phyloP scores from a whole-genome alignment of 2,329 filamentous ascomycete genomes.

The Fusarium sp. region DNA sequence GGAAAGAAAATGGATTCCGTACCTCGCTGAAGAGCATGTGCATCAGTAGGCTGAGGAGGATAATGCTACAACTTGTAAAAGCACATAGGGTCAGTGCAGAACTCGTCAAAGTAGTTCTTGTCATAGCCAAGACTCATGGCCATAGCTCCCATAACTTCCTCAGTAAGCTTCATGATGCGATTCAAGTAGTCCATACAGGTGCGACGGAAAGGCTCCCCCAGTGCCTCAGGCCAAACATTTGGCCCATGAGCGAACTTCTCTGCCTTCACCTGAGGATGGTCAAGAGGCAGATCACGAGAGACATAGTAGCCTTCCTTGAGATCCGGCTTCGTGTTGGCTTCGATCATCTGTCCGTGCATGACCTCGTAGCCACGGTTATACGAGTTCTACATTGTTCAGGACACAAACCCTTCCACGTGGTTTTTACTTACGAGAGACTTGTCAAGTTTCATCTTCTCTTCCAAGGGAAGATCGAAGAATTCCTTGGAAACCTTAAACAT shows the following conservation, averaged over 20 bases:
- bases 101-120: constrained; percentile 6
- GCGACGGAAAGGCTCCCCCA: constrained; percentile 53
- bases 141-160: constrained; percentile 56
- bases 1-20: too few species aligned
- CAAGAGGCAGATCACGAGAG: constrained; percentile 55
- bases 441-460: constrained; percentile 58
- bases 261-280: constrained; percentile 57
- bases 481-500: constrained; percentile 2
- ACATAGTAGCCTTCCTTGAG: constrained; percentile 58
- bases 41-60: constrained; percentile 55
- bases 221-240: constrained; percentile 58
- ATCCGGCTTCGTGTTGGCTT: constrained; percentile 58
- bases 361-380: constrained; percentile 64
- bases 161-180: constrained; percentile 55
- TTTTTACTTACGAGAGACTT: constrained; percentile 25
- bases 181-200: constrained; percentile 56
- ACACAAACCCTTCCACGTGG: too few species aligned
- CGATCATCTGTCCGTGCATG: constrained; percentile 58
- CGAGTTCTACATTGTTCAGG: constrained; percentile 46
- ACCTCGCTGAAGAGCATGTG: constrained; percentile 39
- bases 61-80: constrained; percentile 58
- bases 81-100: constrained; percentile 1
- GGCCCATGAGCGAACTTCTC: constrained; percentile 56
- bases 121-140: constrained; percentile 44
- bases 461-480: constrained; percentile 56